These are phyloP conservation scores for Moelleriella libera DNA, from an alignment of 2,329 filamentous ascomycete species.

Conservation along the genomic window DNA sequence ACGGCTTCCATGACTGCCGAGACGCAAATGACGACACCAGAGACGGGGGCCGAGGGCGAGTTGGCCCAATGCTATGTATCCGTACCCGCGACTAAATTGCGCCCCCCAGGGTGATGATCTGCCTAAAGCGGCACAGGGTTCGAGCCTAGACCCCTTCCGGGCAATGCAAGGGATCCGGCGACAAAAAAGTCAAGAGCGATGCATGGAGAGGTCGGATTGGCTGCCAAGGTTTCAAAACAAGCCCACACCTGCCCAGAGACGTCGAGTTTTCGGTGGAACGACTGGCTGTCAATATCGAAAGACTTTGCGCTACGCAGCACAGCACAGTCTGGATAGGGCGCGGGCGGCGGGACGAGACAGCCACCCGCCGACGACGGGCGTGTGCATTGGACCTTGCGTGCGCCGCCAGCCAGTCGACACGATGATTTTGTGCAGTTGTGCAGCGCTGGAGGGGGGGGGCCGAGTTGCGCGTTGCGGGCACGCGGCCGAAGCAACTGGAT, in stretches of 20 bases:
- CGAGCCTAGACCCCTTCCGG: background rate
- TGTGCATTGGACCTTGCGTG: too few species aligned
- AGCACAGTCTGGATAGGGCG: background rate
- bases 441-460: too few species aligned
- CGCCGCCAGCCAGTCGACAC: too few species aligned
- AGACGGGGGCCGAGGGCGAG: too few species aligned
- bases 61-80: too few species aligned
- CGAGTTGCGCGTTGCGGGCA: too few species aligned
- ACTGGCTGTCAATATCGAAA: background rate
- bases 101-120: background rate
- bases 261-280: background rate
- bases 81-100: too few species aligned
- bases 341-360: background rate
- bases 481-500: too few species aligned
- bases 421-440: too few species aligned
- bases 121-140: background rate
- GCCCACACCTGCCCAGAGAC: too few species aligned
- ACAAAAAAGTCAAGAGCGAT: background rate
- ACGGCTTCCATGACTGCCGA: too few species aligned
- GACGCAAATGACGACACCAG: too few species aligned
- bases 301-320: background rate
- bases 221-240: background rate
- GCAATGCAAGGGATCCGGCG: background rate
- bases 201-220: background rate
- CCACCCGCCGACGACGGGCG: background rate